These are phyloP conservation scores for Leptographium procerum DNA, from an alignment of 2,329 filamentous ascomycete genomes.

Conservation along the genomic window DNA sequence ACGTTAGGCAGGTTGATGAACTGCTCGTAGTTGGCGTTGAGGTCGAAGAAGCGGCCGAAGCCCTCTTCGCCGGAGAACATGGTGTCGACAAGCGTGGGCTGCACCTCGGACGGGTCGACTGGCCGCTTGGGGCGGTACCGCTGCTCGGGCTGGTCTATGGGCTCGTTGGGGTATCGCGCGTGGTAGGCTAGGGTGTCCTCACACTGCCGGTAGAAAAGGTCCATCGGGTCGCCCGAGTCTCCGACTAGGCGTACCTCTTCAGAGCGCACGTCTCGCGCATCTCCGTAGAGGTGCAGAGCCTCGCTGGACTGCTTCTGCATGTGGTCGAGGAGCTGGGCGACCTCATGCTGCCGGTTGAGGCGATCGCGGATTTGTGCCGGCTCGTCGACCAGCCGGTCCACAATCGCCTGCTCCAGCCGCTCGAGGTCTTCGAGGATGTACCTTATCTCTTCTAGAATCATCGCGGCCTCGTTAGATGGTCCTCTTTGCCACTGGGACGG, in stretches of 20 bases:
- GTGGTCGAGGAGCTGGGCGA: slow-evolving; percentile 73
- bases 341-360: slow-evolving; percentile 83
- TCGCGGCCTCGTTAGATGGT: slow-evolving; percentile 18
- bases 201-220: slow-evolving; percentile 82
- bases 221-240: slow-evolving; percentile 67
- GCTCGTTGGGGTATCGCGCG: slow-evolving; percentile 82
- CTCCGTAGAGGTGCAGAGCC: slow-evolving; percentile 73
- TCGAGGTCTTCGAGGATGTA: slow-evolving; percentile 94
- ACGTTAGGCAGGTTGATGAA: slow-evolving; percentile 83
- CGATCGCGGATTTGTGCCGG: slow-evolving; percentile 87
- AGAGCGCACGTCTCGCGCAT: slow-evolving; percentile 58
- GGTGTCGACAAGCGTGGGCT: slow-evolving; percentile 63
- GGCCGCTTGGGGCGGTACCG: slow-evolving; percentile 67
- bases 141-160: slow-evolving; percentile 86
- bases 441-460: slow-evolving; percentile 89
- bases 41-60: slow-evolving; percentile 84
- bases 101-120: slow-evolving; percentile 47
- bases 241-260: slow-evolving; percentile 70
- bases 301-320: slow-evolving; percentile 78
- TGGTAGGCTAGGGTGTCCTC: slow-evolving; percentile 78
- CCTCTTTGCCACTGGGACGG: neutral
- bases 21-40: slow-evolving; percentile 72
- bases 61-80: slow-evolving; percentile 96
- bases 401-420: slow-evolving; percentile 85
- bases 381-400: slow-evolving; percentile 79